phyloP scores from a whole-genome alignment of 2,329 filamentous ascomycete genomes.

The Cryphonectria radicalis region DNA sequence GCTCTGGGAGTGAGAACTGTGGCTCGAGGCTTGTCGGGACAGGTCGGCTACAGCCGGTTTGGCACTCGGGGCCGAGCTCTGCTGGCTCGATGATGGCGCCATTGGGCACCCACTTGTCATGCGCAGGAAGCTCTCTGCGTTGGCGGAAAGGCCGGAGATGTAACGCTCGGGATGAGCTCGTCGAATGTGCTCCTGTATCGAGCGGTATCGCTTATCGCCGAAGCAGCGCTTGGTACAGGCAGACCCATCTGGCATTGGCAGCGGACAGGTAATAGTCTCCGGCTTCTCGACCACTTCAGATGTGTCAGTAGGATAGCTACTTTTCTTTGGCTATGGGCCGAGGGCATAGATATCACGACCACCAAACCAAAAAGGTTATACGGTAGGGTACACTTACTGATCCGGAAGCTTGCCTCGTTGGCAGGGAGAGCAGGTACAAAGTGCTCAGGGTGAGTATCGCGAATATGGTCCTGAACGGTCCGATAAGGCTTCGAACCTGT shows the following conservation, averaged over 20 bases:
- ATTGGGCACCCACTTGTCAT: constrained; percentile 57
- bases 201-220: constrained; percentile 66
- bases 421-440: constrained; percentile 98
- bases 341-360: neutral
- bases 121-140: constrained; percentile 93
- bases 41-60: neutral
- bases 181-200: constrained; percentile 99
- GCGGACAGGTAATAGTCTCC: constrained; percentile 18
- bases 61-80: neutral
- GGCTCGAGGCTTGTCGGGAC: neutral
- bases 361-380: neutral
- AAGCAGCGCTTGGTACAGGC: constrained; percentile 24
- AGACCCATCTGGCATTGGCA: constrained; percentile 18
- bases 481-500: constrained; percentile 12
- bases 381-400: constrained; percentile 51
- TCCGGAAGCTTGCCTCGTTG: constrained; percentile 93
- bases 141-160: constrained; percentile 95
- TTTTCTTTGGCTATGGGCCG: no score
- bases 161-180: constrained; percentile 96
- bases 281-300: constrained; percentile 8
- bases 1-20: constrained; percentile 3
- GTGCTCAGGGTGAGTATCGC: constrained; percentile 92
- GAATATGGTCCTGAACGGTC: constrained; percentile 79
- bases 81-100: neutral
- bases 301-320: neutral